A percentile compares a stretch with the other conserved stretches of the same genome.
These are phyloP conservation scores for Fagopyrum homotropicum DNA, from an alignment of 148 eudicot genomes.

Conservation along the genomic window DNA sequence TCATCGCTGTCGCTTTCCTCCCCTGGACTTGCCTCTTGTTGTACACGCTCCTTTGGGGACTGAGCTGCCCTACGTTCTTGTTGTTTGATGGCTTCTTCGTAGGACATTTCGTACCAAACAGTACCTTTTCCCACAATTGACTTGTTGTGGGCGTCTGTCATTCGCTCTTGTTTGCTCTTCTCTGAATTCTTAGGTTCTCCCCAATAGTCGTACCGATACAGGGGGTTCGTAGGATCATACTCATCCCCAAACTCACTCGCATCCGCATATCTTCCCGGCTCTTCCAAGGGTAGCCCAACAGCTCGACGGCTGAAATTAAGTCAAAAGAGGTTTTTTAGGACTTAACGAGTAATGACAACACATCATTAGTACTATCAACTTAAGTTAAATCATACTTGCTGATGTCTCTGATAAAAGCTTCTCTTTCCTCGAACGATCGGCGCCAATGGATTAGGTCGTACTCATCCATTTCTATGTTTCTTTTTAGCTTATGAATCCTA, in stretches of 20 bases:
- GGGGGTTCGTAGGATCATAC: conserved; percentile 68
- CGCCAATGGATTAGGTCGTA: conserved; percentile 94
- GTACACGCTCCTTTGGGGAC: conserved; percentile 16
- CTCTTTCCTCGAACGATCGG: conserved; percentile 95
- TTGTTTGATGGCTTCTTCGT: conserved; percentile 71
- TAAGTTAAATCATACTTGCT: conserved; percentile 44
- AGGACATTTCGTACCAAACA: conserved; percentile 85
- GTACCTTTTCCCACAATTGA: conserved; percentile 69
- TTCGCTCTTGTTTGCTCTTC: conserved; percentile 65
- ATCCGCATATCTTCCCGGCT: conserved; percentile 88
- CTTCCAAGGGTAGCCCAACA: conserved; percentile 81
- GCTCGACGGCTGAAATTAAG: conserved; percentile 60
- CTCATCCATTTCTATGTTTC: conserved; percentile 90
- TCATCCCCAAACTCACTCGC: conserved; percentile 58
- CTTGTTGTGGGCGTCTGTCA: conserved; percentile 77
- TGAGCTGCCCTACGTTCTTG: conserved; percentile 45
- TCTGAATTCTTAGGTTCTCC: conserved; percentile 98
- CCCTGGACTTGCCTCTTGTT: conserved; percentile 21
- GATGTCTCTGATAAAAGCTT: conserved; percentile 87
- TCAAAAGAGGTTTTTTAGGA: background rate
- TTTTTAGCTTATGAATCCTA: conserved; percentile 50
- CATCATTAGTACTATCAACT: background rate
- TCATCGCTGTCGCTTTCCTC: conserved; percentile 46
- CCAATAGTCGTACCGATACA: conserved; percentile 92
- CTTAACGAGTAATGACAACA: background rate